Base-by-base conservation (phyloP, 352 stramenopile species). In the Aphanomyces cochlioides region DNA sequence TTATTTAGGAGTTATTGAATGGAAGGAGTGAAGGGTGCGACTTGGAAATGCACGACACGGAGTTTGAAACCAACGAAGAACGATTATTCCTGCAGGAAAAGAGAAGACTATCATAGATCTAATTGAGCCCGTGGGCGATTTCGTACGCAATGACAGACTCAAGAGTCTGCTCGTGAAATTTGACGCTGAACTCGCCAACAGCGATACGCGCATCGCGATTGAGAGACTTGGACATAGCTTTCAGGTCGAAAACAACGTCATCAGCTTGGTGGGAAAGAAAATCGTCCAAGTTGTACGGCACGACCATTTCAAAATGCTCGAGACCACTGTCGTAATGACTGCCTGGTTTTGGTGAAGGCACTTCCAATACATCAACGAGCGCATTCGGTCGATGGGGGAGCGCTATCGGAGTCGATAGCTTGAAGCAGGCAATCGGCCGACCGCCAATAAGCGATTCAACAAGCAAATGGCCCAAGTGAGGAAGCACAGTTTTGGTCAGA, bases 101-200 rank as follows among this genome's bases (percentile, higher is more conserved):
- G 13, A 19, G 13, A 53, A n/a, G 13, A 53, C 2, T 53, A n/a
- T 19, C 13, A 15, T 53, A 53, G 45, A 15, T 53, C n/a, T 53
- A 19, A 19, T 15, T 19, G n/a, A 53, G 13, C 13, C 45, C 45
- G 2, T 53, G 13, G 13, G 45, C 45, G 38, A 59, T 28, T 43
- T 72, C 66, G 5, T 56, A 21, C 2, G 21, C 41, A 21, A 72
- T 72, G 12, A 72, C 67, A 15, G 19, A 21, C 28, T 72, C 67
- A 7, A 73, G 39, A 5, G 56, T 69, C 45, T 73, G 67, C 28
- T 73, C 67, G 40, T 73, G 67, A 28, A 73, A 73, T 38, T 73
- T 73, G 67, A 67, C 56, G 19, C 28, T 69, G n/a, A 28, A 28
- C 4, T n/a, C 8, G 47, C 56, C 67, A 17, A 73, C 38, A 21